Percentiles rank a stretch among this genome's conserved stretches.
Evolutionary conservation across 2,329 filamentous ascomycete genomes (phyloP).

Genomic region (Alternaria sp.): DNA sequence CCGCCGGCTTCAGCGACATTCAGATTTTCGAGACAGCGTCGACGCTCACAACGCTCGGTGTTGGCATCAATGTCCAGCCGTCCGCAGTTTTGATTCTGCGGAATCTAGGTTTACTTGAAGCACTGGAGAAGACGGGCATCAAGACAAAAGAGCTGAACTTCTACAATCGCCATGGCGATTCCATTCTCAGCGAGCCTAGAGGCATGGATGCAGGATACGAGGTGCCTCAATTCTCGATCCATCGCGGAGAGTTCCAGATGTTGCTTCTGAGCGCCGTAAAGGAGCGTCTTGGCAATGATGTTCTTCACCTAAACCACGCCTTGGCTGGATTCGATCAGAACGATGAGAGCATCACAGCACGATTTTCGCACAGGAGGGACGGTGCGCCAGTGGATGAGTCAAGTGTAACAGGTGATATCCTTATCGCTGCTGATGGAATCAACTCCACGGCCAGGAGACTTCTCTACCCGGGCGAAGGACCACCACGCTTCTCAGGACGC

Average conservation of each 20-base stretch:
- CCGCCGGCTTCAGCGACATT: conserved; percentile 66
- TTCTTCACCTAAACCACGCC: conserved; percentile 53
- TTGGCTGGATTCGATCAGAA: conserved; percentile 51
- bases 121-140: conserved; percentile 53
- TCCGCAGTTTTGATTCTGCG: conserved; percentile 57
- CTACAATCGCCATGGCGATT: conserved; percentile 56
- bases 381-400: conserved; percentile 40
- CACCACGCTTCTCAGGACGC: conserved; percentile 57
- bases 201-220: conserved; percentile 54
- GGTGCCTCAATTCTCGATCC: conserved; percentile 57
- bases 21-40: conserved; percentile 55
- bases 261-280: conserved; percentile 55
- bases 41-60: conserved; percentile 55
- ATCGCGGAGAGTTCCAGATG: conserved; percentile 58
- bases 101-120: conserved; percentile 55
- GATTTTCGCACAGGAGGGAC: conserved; percentile 45
- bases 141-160: conserved; percentile 57
- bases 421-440: conserved; percentile 58
- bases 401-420: conserved; percentile 44
- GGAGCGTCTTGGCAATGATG: conserved; percentile 52
- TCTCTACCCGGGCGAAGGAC: conserved; percentile 57
- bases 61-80: conserved; percentile 60
- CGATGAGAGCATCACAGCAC: conserved; percentile 50
- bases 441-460: conserved; percentile 55
- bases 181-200: conserved; percentile 55